Evolutionary conservation across 2,329 filamentous ascomycete genomes (phyloP).

Genomic region (Lachnellula suecica): DNA sequence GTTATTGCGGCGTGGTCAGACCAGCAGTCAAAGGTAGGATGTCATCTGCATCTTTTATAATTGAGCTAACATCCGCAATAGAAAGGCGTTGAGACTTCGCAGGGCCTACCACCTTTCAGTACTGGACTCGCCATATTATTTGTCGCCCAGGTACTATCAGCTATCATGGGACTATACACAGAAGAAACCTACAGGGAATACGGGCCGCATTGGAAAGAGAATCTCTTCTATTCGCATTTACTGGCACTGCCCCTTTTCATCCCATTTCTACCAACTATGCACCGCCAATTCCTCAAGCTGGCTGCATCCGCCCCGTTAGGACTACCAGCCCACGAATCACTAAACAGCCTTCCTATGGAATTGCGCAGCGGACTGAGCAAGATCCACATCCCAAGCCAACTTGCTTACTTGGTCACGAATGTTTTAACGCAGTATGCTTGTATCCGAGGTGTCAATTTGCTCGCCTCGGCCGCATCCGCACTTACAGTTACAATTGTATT

Average conservation of each 20-base stretch:
- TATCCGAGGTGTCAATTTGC: conserved; percentile 92
- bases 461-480: conserved; percentile 84
- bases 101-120: conserved; percentile 49
- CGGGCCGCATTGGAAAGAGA: conserved; percentile 91
- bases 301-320: conserved; percentile 61
- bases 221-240: conserved; percentile 87
- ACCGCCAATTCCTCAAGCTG: conserved; percentile 62
- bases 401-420: conserved; percentile 71
- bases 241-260: conserved; percentile 75
- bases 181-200: conserved; percentile 85
- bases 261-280: conserved; percentile 67
- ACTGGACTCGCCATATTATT: conserved; percentile 81
- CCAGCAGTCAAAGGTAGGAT: conserved; percentile 72
- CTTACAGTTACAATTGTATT: conserved; percentile 95
- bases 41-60: background rate
- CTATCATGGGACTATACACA: conserved; percentile 93
- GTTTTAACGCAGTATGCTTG: conserved; percentile 91
- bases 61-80: conserved; percentile 18
- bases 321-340: conserved; percentile 32
- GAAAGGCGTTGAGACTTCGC: conserved; percentile 27
- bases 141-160: conserved; percentile 83
- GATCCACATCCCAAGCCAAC: conserved; percentile 61
- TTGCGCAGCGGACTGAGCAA: conserved; percentile 37
- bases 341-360: conserved; percentile 35
- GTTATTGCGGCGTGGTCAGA: conserved; percentile 88